Evolutionary conservation across 2,329 filamentous ascomycete species (phyloP).

Genomic region (Sclerotinia minor): DNA sequence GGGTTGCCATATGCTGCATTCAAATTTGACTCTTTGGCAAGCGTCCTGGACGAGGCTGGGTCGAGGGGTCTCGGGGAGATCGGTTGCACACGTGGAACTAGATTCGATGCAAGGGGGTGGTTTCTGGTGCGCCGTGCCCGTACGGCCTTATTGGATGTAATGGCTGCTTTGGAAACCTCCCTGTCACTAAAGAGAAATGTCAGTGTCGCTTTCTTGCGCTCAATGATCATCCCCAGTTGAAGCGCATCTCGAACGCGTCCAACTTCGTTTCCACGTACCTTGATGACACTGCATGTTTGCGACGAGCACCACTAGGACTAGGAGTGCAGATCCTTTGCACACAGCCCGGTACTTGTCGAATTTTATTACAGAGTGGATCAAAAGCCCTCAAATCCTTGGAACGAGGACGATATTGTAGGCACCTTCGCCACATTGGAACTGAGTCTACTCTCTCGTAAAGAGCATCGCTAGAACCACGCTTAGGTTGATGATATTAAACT

Average conservation of each 20-base stretch:
- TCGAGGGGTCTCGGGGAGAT: not conserved
- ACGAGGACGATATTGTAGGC: slow-evolving; percentile 10
- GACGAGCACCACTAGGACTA: not conserved
- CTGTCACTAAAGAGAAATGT: not conserved
- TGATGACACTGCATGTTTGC: not conserved
- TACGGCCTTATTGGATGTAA: not conserved
- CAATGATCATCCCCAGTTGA: not conserved
- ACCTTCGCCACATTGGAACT: not conserved
- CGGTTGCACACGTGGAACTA: not conserved
- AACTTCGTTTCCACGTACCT: not conserved
- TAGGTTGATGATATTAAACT: slow-evolving; percentile 10
- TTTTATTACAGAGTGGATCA: not conserved
- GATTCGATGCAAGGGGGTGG: too few species aligned
- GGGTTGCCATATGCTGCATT: not conserved
- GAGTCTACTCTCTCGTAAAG: not conserved
- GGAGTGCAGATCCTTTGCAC: not conserved
- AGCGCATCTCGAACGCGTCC: not conserved
- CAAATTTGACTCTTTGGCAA: not conserved
- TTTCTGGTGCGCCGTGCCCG: not conserved
- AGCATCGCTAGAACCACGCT: not conserved
- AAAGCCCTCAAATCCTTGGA: slow-evolving; percentile 3
- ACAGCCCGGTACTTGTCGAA: not conserved
- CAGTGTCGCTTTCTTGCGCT: not conserved
- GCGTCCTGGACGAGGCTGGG: rapidly evolving
- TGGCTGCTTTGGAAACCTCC: not conserved